phyloP scores from a whole-genome alignment of 139 green algal genomes.

The Desmodesmus armatus region DNA sequence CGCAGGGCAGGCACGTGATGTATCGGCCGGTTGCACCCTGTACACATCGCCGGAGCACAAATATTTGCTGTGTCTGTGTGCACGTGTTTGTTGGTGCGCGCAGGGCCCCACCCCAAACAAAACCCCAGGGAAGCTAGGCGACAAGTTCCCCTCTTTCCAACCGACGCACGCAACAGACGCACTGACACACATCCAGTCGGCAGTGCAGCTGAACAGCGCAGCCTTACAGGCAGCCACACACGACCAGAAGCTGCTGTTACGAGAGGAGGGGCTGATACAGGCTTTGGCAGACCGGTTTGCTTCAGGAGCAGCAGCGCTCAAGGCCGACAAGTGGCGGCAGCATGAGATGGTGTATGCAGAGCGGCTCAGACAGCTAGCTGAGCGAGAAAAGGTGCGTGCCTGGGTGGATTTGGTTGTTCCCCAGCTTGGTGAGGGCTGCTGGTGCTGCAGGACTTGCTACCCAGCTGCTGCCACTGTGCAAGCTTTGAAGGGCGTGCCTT shows the following conservation, averaged over 20 bases:
- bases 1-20: no score
- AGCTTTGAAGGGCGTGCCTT: no score
- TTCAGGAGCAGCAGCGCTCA: conserved; percentile 3
- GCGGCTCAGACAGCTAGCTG: conserved; percentile 2
- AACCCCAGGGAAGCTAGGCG: conserved; percentile 6
- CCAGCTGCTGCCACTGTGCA: no score
- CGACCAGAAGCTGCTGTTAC: no score
- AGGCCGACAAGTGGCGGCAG: conserved; percentile 2
- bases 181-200: neutral
- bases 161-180: conserved; percentile 20
- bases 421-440: neutral
- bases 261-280: neutral
- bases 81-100: no score
- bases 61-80: no score
- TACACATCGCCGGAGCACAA: no score
- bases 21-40: no score
- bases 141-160: neutral
- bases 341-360: conserved; percentile 16
- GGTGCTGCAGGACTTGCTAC: neutral
- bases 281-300: conserved; percentile 6
- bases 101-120: conserved; percentile 42
- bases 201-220: neutral
- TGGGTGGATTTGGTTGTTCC: neutral
- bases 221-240: no score
- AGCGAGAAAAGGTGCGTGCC: neutral